Conservation (phyloP, 352 stramenopile genomes). For the Globisporangium orthogonon region DNA sequence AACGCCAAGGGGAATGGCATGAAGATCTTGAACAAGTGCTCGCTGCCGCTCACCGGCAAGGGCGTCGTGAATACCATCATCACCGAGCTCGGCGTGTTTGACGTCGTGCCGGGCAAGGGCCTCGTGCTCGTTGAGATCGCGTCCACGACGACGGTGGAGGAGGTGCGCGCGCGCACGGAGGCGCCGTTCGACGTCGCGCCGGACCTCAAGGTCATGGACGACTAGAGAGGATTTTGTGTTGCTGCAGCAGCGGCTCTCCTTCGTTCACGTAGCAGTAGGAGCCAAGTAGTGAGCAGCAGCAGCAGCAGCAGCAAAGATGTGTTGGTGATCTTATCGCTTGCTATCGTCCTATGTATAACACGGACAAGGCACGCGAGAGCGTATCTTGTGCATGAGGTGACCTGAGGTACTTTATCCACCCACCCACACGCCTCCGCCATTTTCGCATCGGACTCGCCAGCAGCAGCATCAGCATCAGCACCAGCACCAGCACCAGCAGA, state of each 20-base stretch:
- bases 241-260: too few relatives aligned
- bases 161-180: slow-evolving; percentile 74
- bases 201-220: slow-evolving; percentile 59
- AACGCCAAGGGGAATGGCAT: slow-evolving; percentile 90
- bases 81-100: slow-evolving; percentile 89
- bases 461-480: too few relatives aligned
- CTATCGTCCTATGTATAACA: too few relatives aligned
- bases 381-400: too few relatives aligned
- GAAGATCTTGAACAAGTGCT: slow-evolving; percentile 94
- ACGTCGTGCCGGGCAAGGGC: slow-evolving; percentile 47
- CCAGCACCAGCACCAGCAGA: not conserved
- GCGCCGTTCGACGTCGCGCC: slow-evolving; percentile 64
- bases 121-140: slow-evolving; percentile 90
- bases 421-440: too few relatives aligned
- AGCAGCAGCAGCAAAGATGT: too few relatives aligned
- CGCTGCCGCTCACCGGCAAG: slow-evolving; percentile 92
- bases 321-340: too few relatives aligned
- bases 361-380: too few relatives aligned
- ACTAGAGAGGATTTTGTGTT: not conserved
- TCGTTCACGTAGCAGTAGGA: too few relatives aligned
- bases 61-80: slow-evolving; percentile 92
- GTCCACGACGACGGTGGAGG: slow-evolving; percentile 73
- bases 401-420: too few relatives aligned
- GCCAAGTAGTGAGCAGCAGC: too few relatives aligned
- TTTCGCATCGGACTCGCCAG: too few relatives aligned